Percentiles rank a stretch among this genome's conserved stretches.
Evolutionary conservation across 2,329 filamentous ascomycete species (phyloP).

Genomic region (Hypoxylon sp.): DNA sequence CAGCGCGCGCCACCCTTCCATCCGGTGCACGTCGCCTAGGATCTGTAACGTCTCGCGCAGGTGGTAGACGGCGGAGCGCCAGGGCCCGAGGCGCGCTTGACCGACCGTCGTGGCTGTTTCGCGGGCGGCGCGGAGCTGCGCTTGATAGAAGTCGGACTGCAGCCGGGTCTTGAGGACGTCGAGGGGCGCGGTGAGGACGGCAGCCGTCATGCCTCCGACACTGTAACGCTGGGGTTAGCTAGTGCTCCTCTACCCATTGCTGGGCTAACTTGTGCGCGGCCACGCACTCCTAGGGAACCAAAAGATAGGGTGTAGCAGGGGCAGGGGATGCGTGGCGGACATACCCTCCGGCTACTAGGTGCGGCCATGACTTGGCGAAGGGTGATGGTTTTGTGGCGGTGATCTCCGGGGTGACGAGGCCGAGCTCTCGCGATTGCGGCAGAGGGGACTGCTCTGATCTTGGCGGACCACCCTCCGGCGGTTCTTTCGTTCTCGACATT

Average conservation of each 20-base stretch:
- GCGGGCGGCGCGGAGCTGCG: slow-evolving; percentile 77
- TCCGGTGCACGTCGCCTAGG: slow-evolving; percentile 79
- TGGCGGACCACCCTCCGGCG: slow-evolving; percentile 34
- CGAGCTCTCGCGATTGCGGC: slow-evolving; percentile 71
- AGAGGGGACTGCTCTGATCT: slow-evolving; percentile 51
- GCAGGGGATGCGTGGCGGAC: slow-evolving; percentile 47
- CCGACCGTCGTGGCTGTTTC: slow-evolving; percentile 61
- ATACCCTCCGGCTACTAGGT: slow-evolving; percentile 91
- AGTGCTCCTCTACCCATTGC: slow-evolving; percentile 16
- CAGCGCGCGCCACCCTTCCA: slow-evolving; percentile 86
- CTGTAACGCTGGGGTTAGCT: slow-evolving; percentile 58
- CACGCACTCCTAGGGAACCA: slow-evolving; percentile 1
- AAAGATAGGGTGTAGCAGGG: slow-evolving; percentile 2
- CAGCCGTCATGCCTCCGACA: slow-evolving; percentile 88
- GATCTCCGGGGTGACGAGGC: slow-evolving; percentile 64
- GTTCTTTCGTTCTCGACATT: slow-evolving; percentile 42
- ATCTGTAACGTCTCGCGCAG: slow-evolving; percentile 89
- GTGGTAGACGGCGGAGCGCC: slow-evolving; percentile 77
- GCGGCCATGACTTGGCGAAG: slow-evolving; percentile 85
- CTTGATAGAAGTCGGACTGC: slow-evolving; percentile 94
- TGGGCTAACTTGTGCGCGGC: too few relatives aligned
- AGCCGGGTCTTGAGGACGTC: slow-evolving; percentile 94
- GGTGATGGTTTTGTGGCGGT: slow-evolving; percentile 57
- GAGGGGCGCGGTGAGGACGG: slow-evolving; percentile 91
- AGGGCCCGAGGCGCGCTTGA: slow-evolving; percentile 69